These are phyloP conservation scores for Saksenaea oblongispora DNA, from an alignment of 371 early-diverging fungal species.

Conservation along the genomic window DNA sequence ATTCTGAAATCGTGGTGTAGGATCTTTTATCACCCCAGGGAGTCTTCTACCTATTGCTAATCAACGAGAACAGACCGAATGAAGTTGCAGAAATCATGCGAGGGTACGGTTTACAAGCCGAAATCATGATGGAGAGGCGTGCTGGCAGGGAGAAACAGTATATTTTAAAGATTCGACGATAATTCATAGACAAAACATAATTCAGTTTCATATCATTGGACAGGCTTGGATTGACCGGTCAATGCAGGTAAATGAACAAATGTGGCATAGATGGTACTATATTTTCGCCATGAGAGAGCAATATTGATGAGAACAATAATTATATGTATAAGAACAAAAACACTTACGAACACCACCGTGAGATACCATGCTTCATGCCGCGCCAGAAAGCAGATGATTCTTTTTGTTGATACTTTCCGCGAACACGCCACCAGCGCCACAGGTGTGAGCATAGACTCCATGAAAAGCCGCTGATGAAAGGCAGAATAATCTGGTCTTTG, in stretches of 20 bases:
- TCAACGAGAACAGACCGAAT: conserved; percentile 87
- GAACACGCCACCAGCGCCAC: conserved; percentile 46
- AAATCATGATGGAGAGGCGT: conserved; percentile 50
- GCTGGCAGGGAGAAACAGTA: conserved; percentile 63
- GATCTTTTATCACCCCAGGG: conserved; percentile 71
- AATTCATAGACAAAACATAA: not conserved
- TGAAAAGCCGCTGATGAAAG: conserved; percentile 44
- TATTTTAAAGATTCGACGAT: conserved; percentile 53
- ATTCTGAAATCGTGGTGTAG: conserved; percentile 22
- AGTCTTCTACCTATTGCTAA: conserved; percentile 84
- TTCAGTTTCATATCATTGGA: not conserved
- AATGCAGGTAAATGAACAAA: not conserved
- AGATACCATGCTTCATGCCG: conserved; percentile 29
- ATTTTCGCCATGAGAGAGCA: not conserved
- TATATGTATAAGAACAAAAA: not conserved
- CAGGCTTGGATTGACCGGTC: not conserved
- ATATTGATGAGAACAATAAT: not conserved
- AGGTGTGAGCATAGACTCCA: conserved; percentile 39
- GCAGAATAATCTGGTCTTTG: conserved; percentile 47
- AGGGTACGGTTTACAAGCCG: conserved; percentile 39
- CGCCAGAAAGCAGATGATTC: conserved; percentile 23
- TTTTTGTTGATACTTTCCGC: conserved; percentile 9
- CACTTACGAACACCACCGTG: conserved; percentile 38
- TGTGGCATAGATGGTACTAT: conserved; percentile 4
- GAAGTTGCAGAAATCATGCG: conserved; percentile 72